Base-by-base conservation (phyloP, 192 early-diverging fungal species). In the Entrophospora sp. region DNA sequence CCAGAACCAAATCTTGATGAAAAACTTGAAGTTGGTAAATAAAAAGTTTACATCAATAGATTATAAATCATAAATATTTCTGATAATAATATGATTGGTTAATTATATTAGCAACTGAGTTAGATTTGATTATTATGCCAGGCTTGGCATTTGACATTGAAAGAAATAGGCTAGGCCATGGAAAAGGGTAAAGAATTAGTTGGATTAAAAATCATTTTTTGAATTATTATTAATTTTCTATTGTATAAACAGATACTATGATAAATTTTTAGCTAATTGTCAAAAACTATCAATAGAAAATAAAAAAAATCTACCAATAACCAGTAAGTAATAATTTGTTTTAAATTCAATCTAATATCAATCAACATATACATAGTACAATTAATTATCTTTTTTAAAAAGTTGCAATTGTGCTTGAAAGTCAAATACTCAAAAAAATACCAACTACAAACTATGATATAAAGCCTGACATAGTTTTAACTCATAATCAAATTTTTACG, bases 141-240 rank as follows among this genome's bases (percentile, higher is more conserved):
- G 64, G 64, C 5, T 38, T 66, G 37, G 64, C 64, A 5, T 66
- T 66, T 53, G 64, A 66, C 40, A 4, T 42, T 18, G 12, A 49
- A 18, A 34, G 51, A 18, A 66, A 66, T 53, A 37, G 64, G 10
- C 37, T 66, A 20, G 64, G 64, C 7, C 64, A 66, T 38, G 64
- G 64, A 12, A 66, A 66, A 42, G 64, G 64, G 64, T 66, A 53
- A 43, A 43, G 7, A 43, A 43, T 5, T 14, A n/a, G 5, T 28
- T 44, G 3, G 10, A 28, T 61, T 40, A 22, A 20, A n/a, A n/a
- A 8, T 28, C 27, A 28, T 30, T 55, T 1, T 22, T 34, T 55
- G 7, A 32, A 8, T 10, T 7, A 32, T 4, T 55, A 1, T 8
- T 13, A 14, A 24, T 5, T 0, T 57, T 37, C 24, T 0, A 20